phyloP scores from a whole-genome alignment of 148 eudicot genomes.

The Arctostaphylos glauca region DNA sequence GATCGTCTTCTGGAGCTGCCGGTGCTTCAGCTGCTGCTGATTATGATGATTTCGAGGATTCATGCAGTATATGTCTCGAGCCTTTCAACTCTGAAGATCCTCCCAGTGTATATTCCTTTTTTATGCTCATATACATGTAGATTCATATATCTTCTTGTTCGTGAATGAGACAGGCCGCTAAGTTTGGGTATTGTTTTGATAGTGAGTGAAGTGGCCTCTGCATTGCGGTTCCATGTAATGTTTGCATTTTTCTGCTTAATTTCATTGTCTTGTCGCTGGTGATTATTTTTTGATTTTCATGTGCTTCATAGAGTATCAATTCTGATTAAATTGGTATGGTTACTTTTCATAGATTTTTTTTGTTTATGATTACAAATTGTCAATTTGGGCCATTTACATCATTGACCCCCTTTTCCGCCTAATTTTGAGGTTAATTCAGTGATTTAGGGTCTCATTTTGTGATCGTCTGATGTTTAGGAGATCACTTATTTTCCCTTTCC shows the following conservation, averaged over 20 bases:
- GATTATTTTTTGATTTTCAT: background rate
- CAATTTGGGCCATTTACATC: background rate
- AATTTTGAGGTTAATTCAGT: background rate
- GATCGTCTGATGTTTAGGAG: background rate
- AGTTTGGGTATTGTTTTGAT: background rate
- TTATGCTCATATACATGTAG: background rate
- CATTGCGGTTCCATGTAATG: background rate
- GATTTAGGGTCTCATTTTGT: background rate
- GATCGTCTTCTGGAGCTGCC: slow-evolving; percentile 27
- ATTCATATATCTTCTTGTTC: background rate
- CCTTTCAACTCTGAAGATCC: slow-evolving; percentile 56
- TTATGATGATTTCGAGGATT: slow-evolving; percentile 50
- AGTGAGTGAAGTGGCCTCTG: background rate
- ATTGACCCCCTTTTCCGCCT: background rate
- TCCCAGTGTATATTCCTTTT: slow-evolving; percentile 41
- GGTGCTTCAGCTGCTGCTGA: background rate
- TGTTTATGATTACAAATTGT: background rate
- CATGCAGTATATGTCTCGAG: slow-evolving; percentile 81
- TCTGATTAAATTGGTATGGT: background rate
- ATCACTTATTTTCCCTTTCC: background rate
- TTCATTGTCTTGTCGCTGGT: background rate
- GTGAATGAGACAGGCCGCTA: background rate
- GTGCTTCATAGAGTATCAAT: background rate
- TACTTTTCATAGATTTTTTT: background rate
- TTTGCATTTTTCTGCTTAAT: background rate